phyloP scores from a whole-genome alignment of 495 filamentous ascomycete species.

The Trichoderma gamsii region DNA sequence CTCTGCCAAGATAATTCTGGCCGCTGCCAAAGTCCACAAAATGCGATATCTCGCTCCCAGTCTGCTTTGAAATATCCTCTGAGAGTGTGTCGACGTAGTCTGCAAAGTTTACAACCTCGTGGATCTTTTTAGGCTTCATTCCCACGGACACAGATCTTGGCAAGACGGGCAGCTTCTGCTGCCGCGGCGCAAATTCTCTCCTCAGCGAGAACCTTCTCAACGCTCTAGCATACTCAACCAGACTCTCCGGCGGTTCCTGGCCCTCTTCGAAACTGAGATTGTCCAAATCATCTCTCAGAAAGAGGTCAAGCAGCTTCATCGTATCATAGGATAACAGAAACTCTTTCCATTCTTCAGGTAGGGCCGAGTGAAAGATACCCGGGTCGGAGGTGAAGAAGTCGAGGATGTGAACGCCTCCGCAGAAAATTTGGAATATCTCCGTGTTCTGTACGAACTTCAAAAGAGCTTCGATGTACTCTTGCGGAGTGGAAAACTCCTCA shows the following conservation, averaged over 20 bases:
- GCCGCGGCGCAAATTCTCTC: constrained; percentile 48
- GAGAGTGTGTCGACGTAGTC: constrained; percentile 51
- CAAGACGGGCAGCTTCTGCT: constrained; percentile 44
- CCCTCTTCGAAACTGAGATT: constrained; percentile 25
- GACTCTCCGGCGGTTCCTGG: constrained; percentile 47
- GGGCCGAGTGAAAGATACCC: constrained; percentile 61
- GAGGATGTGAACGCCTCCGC: constrained; percentile 89
- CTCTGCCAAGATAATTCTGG: constrained; percentile 89
- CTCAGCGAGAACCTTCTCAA: constrained; percentile 64
- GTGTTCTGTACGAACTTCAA: constrained; percentile 68
- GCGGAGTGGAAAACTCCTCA: constrained; percentile 41
- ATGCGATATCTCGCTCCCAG: constrained; percentile 61
- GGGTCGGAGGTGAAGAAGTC: constrained; percentile 91
- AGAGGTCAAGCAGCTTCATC: constrained; percentile 67
- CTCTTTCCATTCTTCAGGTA: constrained; percentile 72
- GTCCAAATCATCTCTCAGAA: constrained; percentile 67
- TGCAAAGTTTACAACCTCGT: constrained; percentile 71
- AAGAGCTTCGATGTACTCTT: constrained; percentile 72
- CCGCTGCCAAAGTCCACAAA: constrained; percentile 94
- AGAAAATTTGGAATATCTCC: constrained; percentile 76
- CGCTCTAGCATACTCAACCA: constrained; percentile 67
- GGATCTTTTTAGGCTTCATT: constrained; percentile 94
- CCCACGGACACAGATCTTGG: constrained; percentile 70
- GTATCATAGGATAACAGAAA: constrained; percentile 67
- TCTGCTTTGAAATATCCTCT: constrained; percentile 37